phyloP scores from a whole-genome alignment of 768 basidiomycete genomes.

The Macrocybe gigantea region DNA sequence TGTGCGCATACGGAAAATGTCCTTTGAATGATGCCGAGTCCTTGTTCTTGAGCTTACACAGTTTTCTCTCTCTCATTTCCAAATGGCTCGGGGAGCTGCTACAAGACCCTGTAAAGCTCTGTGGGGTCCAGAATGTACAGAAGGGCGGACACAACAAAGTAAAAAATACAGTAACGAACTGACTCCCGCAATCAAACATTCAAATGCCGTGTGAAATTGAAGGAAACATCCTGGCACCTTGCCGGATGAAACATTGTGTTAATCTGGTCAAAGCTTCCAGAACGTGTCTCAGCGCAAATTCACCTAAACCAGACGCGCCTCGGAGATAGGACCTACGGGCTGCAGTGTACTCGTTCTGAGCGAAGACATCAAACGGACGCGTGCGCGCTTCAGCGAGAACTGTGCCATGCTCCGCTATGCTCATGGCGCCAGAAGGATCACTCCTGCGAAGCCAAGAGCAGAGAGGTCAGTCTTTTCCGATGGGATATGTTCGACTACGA shows the following conservation, averaged over 20 bases:
- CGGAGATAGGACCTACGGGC: conserved; percentile 50
- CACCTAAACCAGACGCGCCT: conserved; percentile 7
- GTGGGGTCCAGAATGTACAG: too few relatives aligned
- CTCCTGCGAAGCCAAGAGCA: conserved; percentile 21
- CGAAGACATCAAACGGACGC: conserved; percentile 71
- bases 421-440: conserved; percentile 45
- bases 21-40: too few relatives aligned
- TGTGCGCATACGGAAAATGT: too few relatives aligned
- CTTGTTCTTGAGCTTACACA: too few relatives aligned
- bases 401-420: conserved; percentile 52
- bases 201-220: conserved; percentile 24
- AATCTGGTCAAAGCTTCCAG: conserved; percentile 39
- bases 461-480: too few relatives aligned
- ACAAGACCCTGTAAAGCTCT: too few relatives aligned
- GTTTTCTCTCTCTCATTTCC: too few relatives aligned
- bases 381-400: conserved; percentile 71
- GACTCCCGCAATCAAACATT: neutral
- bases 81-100: too few relatives aligned
- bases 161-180: too few relatives aligned
- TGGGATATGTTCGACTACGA: conserved; percentile 11
- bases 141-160: too few relatives aligned
- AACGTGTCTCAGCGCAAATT: conserved; percentile 9
- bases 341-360: conserved; percentile 69
- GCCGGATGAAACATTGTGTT: conserved; percentile 47
- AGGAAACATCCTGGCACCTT: conserved; percentile 47